These are phyloP conservation scores for Musa troglodytarum DNA, from an alignment of 176 grass and related monocot species.

Conservation along the genomic window DNA sequence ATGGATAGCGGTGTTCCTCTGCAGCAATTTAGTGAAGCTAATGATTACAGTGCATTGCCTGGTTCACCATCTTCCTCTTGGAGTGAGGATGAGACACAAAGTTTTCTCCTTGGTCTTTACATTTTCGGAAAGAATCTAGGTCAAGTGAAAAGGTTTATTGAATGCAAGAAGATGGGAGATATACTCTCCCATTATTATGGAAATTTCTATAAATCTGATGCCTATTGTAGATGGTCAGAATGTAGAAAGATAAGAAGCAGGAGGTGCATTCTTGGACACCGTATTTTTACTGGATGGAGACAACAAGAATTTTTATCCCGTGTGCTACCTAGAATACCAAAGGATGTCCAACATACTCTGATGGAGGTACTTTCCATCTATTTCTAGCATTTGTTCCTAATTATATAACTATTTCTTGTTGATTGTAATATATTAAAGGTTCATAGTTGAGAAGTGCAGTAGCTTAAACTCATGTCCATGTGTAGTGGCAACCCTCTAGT, in stretches of 20 bases:
- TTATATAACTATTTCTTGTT: neutral
- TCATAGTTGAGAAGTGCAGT: neutral
- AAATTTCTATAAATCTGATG: slow-evolving; percentile 45
- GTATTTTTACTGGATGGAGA: slow-evolving; percentile 76
- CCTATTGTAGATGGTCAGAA: slow-evolving; percentile 39
- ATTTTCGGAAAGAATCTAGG: slow-evolving; percentile 83
- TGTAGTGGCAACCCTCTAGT: neutral
- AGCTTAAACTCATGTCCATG: neutral
- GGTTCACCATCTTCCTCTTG: slow-evolving; percentile 33
- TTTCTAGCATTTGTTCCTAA: neutral
- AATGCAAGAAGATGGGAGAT: slow-evolving; percentile 49
- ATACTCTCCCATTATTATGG: slow-evolving; percentile 73
- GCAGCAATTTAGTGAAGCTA: slow-evolving; percentile 16
- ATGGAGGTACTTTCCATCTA: slow-evolving; percentile 46
- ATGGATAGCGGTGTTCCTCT: slow-evolving; percentile 12
- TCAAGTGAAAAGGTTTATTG: slow-evolving; percentile 43
- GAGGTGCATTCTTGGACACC: slow-evolving; percentile 70
- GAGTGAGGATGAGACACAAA: slow-evolving; percentile 42
- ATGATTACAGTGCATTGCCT: slow-evolving; percentile 43
- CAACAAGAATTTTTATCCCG: slow-evolving; percentile 65
- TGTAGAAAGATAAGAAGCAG: slow-evolving; percentile 46
- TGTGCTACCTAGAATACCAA: slow-evolving; percentile 37
- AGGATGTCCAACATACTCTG: slow-evolving; percentile 55
- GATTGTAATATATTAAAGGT: neutral
- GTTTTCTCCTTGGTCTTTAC: slow-evolving; percentile 78